Percentiles rank a stretch among this genome's conserved stretches.
These are phyloP conservation scores for Fusarium nodosum DNA, from an alignment of 2,329 filamentous ascomycete genomes.

Conservation along the genomic window DNA sequence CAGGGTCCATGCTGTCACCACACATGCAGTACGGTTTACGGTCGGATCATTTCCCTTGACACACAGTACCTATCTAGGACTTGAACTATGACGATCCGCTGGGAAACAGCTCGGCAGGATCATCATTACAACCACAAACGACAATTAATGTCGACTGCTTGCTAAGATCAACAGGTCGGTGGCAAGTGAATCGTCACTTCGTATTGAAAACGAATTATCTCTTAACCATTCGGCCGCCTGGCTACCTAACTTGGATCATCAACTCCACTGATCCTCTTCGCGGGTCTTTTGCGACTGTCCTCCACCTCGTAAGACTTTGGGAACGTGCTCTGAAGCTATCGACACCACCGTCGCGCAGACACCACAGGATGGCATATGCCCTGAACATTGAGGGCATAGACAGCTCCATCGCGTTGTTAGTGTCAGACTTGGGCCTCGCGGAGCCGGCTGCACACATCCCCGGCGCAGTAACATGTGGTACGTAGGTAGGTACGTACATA, in stretches of 20 bases:
- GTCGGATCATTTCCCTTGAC: slow-evolving; percentile 17
- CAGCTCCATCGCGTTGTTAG: slow-evolving; percentile 45
- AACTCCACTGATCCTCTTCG: slow-evolving; percentile 45
- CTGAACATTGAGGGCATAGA: slow-evolving; percentile 39
- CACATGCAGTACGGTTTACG: slow-evolving; percentile 1
- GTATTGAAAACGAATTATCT: slow-evolving; percentile 15
- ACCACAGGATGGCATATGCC: slow-evolving; percentile 41
- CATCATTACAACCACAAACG: slow-evolving; percentile 13
- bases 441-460: slow-evolving; percentile 49
- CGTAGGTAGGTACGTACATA: background rate
- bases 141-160: slow-evolving; percentile 18
- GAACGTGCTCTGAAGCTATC: slow-evolving; percentile 50
- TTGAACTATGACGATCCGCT: slow-evolving; percentile 28
- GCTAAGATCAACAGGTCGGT: slow-evolving; percentile 38
- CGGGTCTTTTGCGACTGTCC: slow-evolving; percentile 22
- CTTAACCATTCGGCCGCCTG: slow-evolving; percentile 9
- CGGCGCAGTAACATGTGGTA: slow-evolving; percentile 25
- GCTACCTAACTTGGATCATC: slow-evolving; percentile 17
- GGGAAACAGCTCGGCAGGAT: slow-evolving; percentile 2
- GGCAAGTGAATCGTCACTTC: slow-evolving; percentile 28
- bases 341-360: slow-evolving; percentile 48
- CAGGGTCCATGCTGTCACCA: slow-evolving; percentile 1
- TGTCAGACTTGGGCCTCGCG: slow-evolving; percentile 45
- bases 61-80: slow-evolving; percentile 11
- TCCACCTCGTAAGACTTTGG: slow-evolving; percentile 41